Conservation (phyloP, 169 alveolate genomes). For the Pseudocohnilembus persalinus region DNA sequence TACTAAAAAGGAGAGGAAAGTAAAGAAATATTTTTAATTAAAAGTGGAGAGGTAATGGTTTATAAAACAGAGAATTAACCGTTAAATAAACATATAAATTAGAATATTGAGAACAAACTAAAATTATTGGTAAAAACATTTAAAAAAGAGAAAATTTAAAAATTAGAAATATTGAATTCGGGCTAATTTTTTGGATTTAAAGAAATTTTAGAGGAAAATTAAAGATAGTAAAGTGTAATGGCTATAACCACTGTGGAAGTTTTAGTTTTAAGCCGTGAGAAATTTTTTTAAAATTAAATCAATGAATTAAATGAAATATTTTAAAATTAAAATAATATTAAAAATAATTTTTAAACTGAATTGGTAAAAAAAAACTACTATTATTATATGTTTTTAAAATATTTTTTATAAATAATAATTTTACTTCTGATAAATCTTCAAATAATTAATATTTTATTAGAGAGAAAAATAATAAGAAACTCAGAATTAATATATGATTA, state of each 20-base stretch:
- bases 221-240: neutral
- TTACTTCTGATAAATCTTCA: too few species aligned
- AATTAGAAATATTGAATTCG: neutral
- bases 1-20: neutral
- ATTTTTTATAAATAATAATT: too few species aligned
- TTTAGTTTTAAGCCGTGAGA: neutral
- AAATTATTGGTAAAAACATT: too few species aligned
- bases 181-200: neutral
- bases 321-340: too few species aligned
- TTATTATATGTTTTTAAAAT: too few species aligned
- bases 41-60: neutral
- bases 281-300: neutral
- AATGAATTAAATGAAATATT: neutral
- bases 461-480: too few species aligned
- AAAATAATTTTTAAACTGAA: neutral
- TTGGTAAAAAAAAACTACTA: neutral
- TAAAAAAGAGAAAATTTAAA: neutral
- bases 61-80: too few species aligned
- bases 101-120: too few species aligned
- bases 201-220: neutral
- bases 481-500: too few species aligned
- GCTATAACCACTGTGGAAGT: neutral
- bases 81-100: too few species aligned
- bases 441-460: too few species aligned
- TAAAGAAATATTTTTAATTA: too few species aligned